Evolutionary conservation across 768 basidiomycete genomes (phyloP), one percentile per base, ranked within the genome.

Genomic region (Lactifluus pinguis): DNA sequence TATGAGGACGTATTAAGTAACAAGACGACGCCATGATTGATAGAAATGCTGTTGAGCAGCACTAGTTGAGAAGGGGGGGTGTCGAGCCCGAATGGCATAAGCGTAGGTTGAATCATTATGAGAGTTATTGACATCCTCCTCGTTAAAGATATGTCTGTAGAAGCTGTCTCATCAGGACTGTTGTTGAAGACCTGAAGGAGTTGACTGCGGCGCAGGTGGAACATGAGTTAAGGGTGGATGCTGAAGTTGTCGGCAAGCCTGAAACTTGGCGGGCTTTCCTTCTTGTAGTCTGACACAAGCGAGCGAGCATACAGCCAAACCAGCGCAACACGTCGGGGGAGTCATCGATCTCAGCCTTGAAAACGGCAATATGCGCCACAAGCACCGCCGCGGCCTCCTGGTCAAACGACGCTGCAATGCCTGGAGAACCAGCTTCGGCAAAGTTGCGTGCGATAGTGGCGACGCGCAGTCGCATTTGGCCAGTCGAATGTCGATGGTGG

Each of bases 171-270:
- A 72, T 99, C 97, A 8, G 97, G 97, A 79, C 92, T 95, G 79
- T 98, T 99, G 75, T 98, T 98, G 76, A 98, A 98, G 57, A 98
- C 95, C 75, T 99, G 97, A 72, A 99, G 78, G 79, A 99, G 98
- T 75, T 98, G 95, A 80, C 91, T 93, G 72, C 97, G 79, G 61
- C 95, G 81, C 63, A 99, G 74, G 75, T 99, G 97, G 86, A 98
- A 99, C 97, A 98, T 99, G 78, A 99, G 98, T 71, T 98, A 97
- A 17, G 97, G 97, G 73, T 99, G 98, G 68, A 99, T 98, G 71
- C 90, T 91, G 75, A 99, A 98, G 74, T 97, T 97, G 72, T 97
- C 93, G 58, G 84, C 80, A 65, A 99, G 78, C 67, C 93, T 80
- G 82, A 99, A 98, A 71, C 88, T 92, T 41, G 85, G 82, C 10